These are phyloP conservation scores for Geoglossum glabrum DNA, from an alignment of 495 filamentous ascomycete species.

Conservation along the genomic window DNA sequence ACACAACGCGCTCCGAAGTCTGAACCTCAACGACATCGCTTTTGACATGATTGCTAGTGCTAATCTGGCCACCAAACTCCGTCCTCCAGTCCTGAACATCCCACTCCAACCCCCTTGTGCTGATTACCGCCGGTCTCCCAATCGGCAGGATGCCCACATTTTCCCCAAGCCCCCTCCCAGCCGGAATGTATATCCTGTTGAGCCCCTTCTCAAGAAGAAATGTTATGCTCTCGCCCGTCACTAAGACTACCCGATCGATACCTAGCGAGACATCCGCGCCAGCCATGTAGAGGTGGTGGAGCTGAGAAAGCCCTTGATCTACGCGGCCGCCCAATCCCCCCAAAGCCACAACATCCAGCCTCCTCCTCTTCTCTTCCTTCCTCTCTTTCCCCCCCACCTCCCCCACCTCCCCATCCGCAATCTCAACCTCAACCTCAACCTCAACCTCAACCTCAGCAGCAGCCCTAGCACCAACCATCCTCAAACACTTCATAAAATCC, in stretches of 20 bases:
- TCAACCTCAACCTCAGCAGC: no score
- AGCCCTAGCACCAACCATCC: slow-evolving; percentile 26
- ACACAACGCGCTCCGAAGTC: slow-evolving; percentile 51
- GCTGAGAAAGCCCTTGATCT: slow-evolving; percentile 74
- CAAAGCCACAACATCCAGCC: slow-evolving; percentile 40
- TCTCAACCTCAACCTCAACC: no score
- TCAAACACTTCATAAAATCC: slow-evolving; percentile 58
- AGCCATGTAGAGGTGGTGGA: slow-evolving; percentile 51
- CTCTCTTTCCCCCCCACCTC: no score
- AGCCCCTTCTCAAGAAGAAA: slow-evolving; percentile 50
- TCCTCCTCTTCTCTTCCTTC: no score
- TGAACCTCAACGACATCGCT: slow-evolving; percentile 33
- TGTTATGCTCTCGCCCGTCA: slow-evolving; percentile 59
- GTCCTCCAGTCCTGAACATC: slow-evolving; percentile 68
- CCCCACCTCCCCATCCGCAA: no score
- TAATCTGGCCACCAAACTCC: slow-evolving; percentile 63
- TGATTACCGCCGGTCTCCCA: slow-evolving; percentile 48
- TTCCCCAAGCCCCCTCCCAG: slow-evolving; percentile 26
- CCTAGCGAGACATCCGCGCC: slow-evolving; percentile 9
- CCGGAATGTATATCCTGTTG: slow-evolving; percentile 47
- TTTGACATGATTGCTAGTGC: slow-evolving; percentile 78
- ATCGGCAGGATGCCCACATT: slow-evolving; percentile 76
- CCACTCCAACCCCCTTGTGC: slow-evolving; percentile 70
- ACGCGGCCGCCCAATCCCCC: slow-evolving; percentile 76
- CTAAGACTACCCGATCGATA: slow-evolving; percentile 37